Conservation (phyloP, 305 asterid genomes). For the Fraxinus angustifolia region DNA sequence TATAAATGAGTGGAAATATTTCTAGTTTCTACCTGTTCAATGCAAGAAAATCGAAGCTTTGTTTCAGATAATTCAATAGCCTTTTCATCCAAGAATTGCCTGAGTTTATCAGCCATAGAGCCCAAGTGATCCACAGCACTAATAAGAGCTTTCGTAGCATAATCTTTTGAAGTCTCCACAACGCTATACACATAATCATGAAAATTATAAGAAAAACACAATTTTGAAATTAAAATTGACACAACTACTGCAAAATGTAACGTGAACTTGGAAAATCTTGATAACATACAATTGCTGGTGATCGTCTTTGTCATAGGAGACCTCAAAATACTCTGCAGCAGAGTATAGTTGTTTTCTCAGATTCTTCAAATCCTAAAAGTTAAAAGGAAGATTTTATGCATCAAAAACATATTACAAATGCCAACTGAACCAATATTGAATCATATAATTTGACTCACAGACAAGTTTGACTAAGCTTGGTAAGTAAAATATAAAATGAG, state of each 20-base stretch:
- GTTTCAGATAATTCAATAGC: constrained; percentile 52
- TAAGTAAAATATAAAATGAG: neutral
- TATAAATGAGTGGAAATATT: neutral
- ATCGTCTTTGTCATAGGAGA: constrained; percentile 57
- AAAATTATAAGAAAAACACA: neutral
- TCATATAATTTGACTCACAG: neutral
- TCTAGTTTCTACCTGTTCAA: constrained; percentile 56
- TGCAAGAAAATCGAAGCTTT: constrained; percentile 45
- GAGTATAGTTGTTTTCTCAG: constrained; percentile 69
- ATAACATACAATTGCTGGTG: constrained; percentile 60
- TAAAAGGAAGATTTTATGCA: neutral
- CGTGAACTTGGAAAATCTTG: neutral
- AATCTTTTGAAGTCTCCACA: constrained; percentile 74
- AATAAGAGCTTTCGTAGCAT: constrained; percentile 64
- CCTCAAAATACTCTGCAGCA: constrained; percentile 86
- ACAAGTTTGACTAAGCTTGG: neutral
- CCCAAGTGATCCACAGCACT: constrained; percentile 93
- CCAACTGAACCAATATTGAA: neutral
- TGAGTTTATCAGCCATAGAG: constrained; percentile 68
- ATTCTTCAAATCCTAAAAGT: constrained; percentile 62
- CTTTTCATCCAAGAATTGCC: constrained; percentile 64
- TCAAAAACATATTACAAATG: neutral
- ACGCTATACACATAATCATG: constrained; percentile 36
- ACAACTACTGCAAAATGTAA: neutral
- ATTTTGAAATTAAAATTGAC: neutral